Evolutionary conservation across 352 stramenopile genomes (phyloP), one percentile per base, ranked within the genome.

Genomic region (Globisporangium sylvaticum): DNA sequence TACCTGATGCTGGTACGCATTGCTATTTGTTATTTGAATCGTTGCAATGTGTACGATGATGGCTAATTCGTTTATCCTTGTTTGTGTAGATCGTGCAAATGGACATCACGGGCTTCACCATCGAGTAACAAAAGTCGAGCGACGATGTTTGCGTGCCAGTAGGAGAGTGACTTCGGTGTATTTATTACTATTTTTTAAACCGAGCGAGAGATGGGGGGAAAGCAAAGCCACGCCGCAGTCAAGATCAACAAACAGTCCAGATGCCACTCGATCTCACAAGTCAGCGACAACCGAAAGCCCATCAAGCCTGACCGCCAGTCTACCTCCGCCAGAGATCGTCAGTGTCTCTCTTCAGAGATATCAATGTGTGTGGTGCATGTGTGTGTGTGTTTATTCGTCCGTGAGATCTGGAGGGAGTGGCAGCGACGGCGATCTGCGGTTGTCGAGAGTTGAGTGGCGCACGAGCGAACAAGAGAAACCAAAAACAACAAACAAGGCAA

Each of bases 41-140:
- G 22, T 37, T 22, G 44, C 42, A 39, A 44, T 63, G 9, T 27
- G 1, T 32, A 32, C 14, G 12, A 22, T 55, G 48, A n/a, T 46
- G 14, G 14, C 48, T 55, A 18, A 55, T 18, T 24, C 14, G 20
- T 7, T 54, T 22, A 1, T 27, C 34, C 14, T 63, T 6, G 29
- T 29, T 4, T 64, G 31, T 9, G 31, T 53, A 81, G 78, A 97
- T 98, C 31, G 98, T 99, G 50, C 94, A 97, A 65, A 99, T 99
- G 95, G 95, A 98, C 69, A 91, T 97, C 66, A 98, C 95, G 9
- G 95, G 97, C 34, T 99, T 99, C 75, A 92, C 83, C 25, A 90
- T 91, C 67, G 86, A 94, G 72, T 92, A 80, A 77, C 22, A 32
- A 24, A 31, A 24, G n/a, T 7, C 8, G 4, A 42, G 20, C 8